Conservation (phyloP, 306 rosid species). For the Hippophae rhamnoides region DNA sequence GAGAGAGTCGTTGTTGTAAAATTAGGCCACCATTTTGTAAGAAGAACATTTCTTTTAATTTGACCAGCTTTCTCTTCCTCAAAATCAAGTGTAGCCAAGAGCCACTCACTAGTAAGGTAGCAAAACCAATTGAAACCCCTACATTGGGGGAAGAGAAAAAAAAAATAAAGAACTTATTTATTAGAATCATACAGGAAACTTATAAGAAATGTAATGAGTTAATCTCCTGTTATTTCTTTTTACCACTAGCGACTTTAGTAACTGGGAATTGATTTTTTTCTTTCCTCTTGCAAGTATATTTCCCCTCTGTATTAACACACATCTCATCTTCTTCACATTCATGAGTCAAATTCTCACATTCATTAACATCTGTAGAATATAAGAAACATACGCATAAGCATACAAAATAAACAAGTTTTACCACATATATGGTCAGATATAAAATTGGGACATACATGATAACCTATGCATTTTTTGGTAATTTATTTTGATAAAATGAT, state of each 20-base stretch:
- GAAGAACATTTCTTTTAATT: neutral
- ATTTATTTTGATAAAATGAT: no score
- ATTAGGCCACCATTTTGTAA: neutral
- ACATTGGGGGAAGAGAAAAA: neutral
- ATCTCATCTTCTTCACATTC: neutral
- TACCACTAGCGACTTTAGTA: neutral
- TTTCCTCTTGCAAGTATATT: neutral
- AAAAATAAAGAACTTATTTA: no score
- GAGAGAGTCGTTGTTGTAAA: neutral
- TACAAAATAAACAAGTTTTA: neutral
- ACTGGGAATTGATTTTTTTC: neutral
- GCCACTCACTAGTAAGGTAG: neutral
- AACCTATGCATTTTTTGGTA: no score
- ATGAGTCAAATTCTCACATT: constrained; percentile 13
- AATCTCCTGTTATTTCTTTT: neutral
- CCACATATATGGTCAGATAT: no score
- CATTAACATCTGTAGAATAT: constrained; percentile 23
- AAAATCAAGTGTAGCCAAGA: neutral
- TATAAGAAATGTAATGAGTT: neutral
- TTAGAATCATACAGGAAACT: no score
- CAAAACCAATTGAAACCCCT: neutral
- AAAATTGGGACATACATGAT: no score
- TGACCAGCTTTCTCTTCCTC: neutral
- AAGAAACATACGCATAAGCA: neutral
- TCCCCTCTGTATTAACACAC: neutral